Conservation (phyloP, 306 rosid genomes). For the Senna siamea region DNA sequence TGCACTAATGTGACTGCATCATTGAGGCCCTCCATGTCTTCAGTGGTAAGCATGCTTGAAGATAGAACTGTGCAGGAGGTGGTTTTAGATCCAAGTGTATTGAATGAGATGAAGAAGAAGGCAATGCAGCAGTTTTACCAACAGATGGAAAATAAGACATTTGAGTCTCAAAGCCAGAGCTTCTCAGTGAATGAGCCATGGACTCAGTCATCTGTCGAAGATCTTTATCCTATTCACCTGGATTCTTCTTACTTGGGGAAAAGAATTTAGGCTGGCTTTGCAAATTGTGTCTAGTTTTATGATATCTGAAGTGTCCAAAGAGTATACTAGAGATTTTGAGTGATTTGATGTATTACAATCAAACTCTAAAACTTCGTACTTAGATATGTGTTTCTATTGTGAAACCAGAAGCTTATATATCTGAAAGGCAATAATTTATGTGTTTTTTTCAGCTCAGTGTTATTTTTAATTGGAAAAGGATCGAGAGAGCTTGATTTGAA, state of each 20-base stretch:
- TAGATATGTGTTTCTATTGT: too few species aligned
- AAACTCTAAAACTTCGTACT: too few species aligned
- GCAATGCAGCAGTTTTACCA: conserved; percentile 24
- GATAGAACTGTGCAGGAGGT: conserved; percentile 38
- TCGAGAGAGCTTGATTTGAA: too few species aligned
- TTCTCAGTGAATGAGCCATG: conserved; percentile 15
- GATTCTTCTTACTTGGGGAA: conserved; percentile 31
- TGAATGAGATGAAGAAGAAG: conserved; percentile 33
- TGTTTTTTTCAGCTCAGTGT: too few species aligned
- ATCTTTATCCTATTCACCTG: conserved; percentile 31
- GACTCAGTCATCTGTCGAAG: conserved; percentile 33
- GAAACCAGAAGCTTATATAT: too few species aligned
- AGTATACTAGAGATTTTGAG: too few species aligned
- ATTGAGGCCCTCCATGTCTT: conserved; percentile 48
- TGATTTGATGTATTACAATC: too few species aligned
- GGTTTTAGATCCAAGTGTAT: conserved; percentile 30
- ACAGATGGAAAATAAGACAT: not conserved
- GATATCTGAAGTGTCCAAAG: too few species aligned
- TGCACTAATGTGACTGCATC: conserved; percentile 43
- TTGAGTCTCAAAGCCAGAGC: conserved; percentile 32
- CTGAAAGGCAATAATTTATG: too few species aligned
- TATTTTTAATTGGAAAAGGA: too few species aligned
- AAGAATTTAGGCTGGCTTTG: not conserved
- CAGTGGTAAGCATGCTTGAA: conserved; percentile 35
- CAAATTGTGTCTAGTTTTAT: not conserved